Evolutionary conservation across 2,329 filamentous ascomycete species (phyloP).

Genomic region (Pseudogymnoascus sp.): DNA sequence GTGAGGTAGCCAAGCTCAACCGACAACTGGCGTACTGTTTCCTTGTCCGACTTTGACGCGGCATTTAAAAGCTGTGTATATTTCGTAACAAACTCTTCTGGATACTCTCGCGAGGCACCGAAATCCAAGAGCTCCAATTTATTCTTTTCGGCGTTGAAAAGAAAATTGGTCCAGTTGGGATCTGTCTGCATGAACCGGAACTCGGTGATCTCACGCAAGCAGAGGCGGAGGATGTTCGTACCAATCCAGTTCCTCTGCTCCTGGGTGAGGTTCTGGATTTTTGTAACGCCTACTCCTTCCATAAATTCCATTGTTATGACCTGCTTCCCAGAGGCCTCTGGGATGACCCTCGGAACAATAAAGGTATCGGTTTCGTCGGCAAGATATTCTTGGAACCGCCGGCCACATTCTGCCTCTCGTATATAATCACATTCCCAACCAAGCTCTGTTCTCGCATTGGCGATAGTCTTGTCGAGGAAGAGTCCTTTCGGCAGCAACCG

Average conservation of each 20-base stretch:
- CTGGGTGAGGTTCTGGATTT: conserved; percentile 66
- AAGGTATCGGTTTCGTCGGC: conserved; percentile 66
- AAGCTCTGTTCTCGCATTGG: conserved; percentile 83
- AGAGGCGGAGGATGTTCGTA: conserved; percentile 84
- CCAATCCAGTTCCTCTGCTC: conserved; percentile 92
- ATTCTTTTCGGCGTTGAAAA: conserved; percentile 66
- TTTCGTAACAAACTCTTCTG: conserved; percentile 65
- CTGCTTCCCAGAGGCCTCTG: conserved; percentile 72
- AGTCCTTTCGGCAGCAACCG: conserved; percentile 83
- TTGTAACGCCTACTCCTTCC: conserved; percentile 77
- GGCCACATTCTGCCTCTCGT: conserved; percentile 75
- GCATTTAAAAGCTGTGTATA: conserved; percentile 77
- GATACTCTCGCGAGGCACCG: conserved; percentile 82
- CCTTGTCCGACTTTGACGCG: conserved; percentile 62
- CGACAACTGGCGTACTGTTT: conserved; percentile 57
- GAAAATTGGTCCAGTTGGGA: conserved; percentile 98
- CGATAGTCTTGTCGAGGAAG: conserved; percentile 94
- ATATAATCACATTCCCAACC: conserved; percentile 96
- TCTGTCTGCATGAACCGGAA: conserved; percentile 99
- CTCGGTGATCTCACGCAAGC: conserved; percentile 84
- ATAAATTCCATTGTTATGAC: conserved; percentile 93
- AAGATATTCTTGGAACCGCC: conserved; percentile 70
- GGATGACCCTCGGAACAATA: conserved; percentile 67
- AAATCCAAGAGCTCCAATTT: conserved; percentile 92
- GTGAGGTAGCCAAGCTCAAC: conserved; percentile 83